Conservation (phyloP, 106 monocot genomes). For the Platanthera zijinensis region DNA sequence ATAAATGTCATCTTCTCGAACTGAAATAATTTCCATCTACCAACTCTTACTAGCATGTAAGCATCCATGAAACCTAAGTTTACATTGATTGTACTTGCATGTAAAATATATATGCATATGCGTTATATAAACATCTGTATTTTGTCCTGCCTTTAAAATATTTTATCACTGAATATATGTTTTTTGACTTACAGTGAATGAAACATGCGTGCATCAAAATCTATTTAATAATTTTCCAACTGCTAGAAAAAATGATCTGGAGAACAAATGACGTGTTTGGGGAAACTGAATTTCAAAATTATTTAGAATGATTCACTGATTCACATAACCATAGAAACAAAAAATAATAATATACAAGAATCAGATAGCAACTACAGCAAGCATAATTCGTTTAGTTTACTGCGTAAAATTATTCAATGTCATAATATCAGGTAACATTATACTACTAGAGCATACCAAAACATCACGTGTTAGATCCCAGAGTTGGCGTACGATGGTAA, state of each 20-base stretch:
- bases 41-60: not conserved
- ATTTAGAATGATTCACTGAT: not conserved
- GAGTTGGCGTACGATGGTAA: constrained; percentile 68
- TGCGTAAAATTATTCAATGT: not conserved
- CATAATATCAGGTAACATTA: not conserved
- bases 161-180: no score
- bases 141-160: no score
- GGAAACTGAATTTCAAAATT: not conserved
- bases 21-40: not conserved
- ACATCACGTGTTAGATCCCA: constrained; percentile 77
- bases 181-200: not conserved
- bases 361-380: not conserved
- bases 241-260: not conserved
- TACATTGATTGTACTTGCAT: not conserved
- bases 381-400: not conserved
- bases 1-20: not conserved
- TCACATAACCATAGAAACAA: not conserved
- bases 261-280: not conserved
- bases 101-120: no score
- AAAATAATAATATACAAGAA: not conserved
- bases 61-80: not conserved
- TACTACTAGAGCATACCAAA: constrained; percentile 36
- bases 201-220: not conserved
- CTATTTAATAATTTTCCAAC: not conserved
- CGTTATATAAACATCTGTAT: no score